These are phyloP conservation scores for Pistacia vera DNA, from an alignment of 345 rosid genomes.

Conservation along the genomic window DNA sequence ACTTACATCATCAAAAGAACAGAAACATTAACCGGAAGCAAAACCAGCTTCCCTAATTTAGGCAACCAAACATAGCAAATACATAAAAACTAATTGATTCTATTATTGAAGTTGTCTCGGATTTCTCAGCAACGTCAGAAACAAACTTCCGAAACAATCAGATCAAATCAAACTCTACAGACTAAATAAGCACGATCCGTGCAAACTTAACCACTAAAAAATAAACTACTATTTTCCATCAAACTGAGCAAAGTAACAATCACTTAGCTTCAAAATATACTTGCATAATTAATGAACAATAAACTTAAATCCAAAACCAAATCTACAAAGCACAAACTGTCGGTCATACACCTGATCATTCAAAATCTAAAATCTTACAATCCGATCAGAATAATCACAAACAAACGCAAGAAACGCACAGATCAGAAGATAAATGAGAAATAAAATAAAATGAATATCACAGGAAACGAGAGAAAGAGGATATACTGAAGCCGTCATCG, in stretches of 20 bases:
- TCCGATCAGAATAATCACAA: not conserved
- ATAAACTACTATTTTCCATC: too few relatives aligned
- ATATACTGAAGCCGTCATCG: slow-evolving; percentile 51
- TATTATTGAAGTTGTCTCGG: not conserved
- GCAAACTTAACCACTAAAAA: not conserved
- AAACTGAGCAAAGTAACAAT: too few relatives aligned
- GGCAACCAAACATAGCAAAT: not conserved
- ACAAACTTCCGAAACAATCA: not conserved
- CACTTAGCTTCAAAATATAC: not conserved
- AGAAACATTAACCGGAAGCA: not conserved
- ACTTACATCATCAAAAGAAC: not conserved
- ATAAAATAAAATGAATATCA: not conserved
- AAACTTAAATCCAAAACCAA: not conserved
- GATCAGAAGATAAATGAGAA: slow-evolving; percentile 18
- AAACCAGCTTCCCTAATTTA: not conserved
- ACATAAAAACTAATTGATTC: not conserved
- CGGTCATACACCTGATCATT: not conserved
- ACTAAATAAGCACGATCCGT: not conserved
- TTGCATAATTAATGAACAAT: not conserved
- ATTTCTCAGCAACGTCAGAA: not conserved
- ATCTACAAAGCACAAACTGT: not conserved
- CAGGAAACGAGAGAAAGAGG: not conserved
- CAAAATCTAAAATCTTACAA: not conserved
- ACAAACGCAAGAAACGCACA: not conserved
- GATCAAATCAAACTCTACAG: not conserved